Evolutionary conservation across 2,329 filamentous ascomycete genomes (phyloP), one percentile per base, ranked within the genome.

Genomic region (Fusarium setosum): DNA sequence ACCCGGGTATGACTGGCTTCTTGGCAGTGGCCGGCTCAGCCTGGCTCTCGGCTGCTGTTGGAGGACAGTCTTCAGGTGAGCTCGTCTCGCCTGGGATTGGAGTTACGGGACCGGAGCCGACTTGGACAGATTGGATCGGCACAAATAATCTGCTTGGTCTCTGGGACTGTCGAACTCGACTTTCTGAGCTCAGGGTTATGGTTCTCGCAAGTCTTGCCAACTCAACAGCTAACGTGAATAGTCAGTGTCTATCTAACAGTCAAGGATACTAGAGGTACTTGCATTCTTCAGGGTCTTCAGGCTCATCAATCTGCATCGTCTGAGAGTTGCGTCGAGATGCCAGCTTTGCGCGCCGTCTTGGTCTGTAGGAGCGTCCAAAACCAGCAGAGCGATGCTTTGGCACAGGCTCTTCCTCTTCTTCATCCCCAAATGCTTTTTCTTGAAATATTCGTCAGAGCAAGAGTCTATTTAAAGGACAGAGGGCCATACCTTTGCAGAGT

Each of bases 401-500:
- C 2, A 15, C 6, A 23, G 26, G 9, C 15, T 50, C 35, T 10
- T 23, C 10, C 18, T 52, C 26, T 8, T 29, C 26, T 12, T 29
- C 26, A 9, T 29, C 26, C 12, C 9, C 26, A 44, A 34, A 31
- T 20, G 29, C 49, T 29, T 49, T 17, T 29, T 52, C 65, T 67
- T 40, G 3, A 17, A 4, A 3, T 2, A 4, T 21, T 42, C 18
- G n/a, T 61, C 6, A 67, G 62, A 38, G 44, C 5, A 21, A 51
- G 10, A 6, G 21, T 35, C n/a, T 35, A 5, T 15, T 9, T 12
- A 13, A 9, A 21, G 2, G 13, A 7, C 2, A 11, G 29, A 13
- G 20, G 4, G 17, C 11, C 56, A 49, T 68, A 67, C 64, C 64
- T 40, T 67, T 48, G 24, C 42, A 58, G 20, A 56, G 64, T 15